These are phyloP conservation scores for Nyssa sinensis DNA, from an alignment of 148 eudicot genomes.

Conservation along the genomic window DNA sequence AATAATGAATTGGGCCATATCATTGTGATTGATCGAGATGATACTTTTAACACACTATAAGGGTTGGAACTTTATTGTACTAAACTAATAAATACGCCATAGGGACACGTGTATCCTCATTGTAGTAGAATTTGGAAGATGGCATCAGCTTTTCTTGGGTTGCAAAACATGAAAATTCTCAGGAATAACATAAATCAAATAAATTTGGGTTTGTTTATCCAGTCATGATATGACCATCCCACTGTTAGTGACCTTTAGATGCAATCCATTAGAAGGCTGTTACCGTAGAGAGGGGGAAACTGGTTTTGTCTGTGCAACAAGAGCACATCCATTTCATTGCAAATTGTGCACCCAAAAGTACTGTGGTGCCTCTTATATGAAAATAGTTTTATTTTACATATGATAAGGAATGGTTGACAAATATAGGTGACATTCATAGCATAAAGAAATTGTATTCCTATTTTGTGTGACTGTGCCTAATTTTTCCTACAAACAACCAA, in stretches of 20 bases:
- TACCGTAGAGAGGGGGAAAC: too few species aligned
- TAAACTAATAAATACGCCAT: background rate
- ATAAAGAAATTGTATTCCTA: background rate
- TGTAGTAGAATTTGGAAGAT: too few species aligned
- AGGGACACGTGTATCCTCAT: too few species aligned
- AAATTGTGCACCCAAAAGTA: background rate
- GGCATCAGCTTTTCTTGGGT: background rate
- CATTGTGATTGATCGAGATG: background rate
- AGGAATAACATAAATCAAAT: background rate
- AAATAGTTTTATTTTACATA: too few species aligned
- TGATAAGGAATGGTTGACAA: background rate
- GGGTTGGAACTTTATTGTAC: background rate
- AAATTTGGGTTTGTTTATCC: background rate
- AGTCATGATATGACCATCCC: background rate
- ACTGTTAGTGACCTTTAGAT: background rate
- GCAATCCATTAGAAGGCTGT: background rate
- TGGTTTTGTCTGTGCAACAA: background rate
- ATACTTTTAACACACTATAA: background rate
- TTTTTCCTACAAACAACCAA: background rate
- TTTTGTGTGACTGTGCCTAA: background rate
- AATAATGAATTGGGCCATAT: background rate
- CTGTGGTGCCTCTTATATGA: background rate
- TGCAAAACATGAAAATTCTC: background rate
- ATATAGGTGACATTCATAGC: background rate
- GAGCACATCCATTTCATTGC: background rate